These are phyloP conservation scores for Candida montana DNA, from an alignment of 805 yeast genomes.

Conservation along the genomic window DNA sequence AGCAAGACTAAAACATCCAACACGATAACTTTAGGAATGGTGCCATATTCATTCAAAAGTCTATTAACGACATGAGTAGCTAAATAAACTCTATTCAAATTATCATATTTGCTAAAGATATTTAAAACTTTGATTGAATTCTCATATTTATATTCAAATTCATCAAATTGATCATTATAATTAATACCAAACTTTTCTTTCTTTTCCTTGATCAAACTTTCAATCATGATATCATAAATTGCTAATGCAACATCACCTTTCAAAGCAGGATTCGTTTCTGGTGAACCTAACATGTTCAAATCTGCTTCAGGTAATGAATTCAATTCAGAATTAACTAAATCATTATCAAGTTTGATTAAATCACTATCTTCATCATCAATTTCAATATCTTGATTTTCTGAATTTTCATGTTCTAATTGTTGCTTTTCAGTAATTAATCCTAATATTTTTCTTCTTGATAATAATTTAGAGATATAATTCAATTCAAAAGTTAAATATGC, in stretches of 20 bases:
- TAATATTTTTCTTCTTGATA: conserved; percentile 77
- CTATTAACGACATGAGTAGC: conserved; percentile 57
- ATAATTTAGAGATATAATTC: conserved; percentile 74
- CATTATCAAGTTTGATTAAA: conserved; percentile 46
- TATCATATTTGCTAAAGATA: conserved; percentile 60
- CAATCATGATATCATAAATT: conserved; percentile 61
- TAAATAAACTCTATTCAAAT: conserved; percentile 63
- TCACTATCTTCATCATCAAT: conserved; percentile 33
- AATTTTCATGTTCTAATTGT: conserved; percentile 44
- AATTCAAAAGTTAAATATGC: conserved; percentile 87
- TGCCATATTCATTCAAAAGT: conserved; percentile 38
- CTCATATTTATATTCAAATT: conserved; percentile 37
- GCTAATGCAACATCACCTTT: conserved; percentile 69
- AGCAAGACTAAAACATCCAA: conserved; percentile 64
- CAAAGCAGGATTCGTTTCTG: conserved; percentile 77
- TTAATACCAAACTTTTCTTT: conserved; percentile 25
- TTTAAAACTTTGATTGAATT: conserved; percentile 41
- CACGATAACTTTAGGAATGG: conserved; percentile 35
- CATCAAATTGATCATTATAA: conserved; percentile 53
- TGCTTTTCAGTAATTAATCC: conserved; percentile 73
- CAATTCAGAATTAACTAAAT: conserved; percentile 55
- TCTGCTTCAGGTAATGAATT: conserved; percentile 82
- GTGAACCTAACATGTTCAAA: conserved; percentile 75
- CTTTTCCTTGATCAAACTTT: conserved; percentile 31
- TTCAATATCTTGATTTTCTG: conserved; percentile 28